phyloP scores from a whole-genome alignment of 805 yeast species.

The Teunomyces atbi region DNA sequence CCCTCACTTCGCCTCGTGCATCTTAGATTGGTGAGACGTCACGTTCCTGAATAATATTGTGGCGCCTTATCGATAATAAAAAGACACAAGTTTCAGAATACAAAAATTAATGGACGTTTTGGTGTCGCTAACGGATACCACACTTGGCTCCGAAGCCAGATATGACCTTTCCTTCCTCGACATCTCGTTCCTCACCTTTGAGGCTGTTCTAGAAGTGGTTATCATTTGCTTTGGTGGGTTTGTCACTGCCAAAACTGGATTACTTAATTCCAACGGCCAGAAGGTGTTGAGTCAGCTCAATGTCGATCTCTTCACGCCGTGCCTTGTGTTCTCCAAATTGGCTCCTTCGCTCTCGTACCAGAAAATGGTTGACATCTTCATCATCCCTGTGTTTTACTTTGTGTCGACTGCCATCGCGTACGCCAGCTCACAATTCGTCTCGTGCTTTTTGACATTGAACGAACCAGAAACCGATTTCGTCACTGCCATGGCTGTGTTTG shows the following conservation, averaged over 20 bases:
- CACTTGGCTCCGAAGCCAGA: not conserved
- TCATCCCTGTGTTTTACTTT: constrained; percentile 84
- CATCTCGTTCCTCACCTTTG: constrained; percentile 71
- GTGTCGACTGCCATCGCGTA: constrained; percentile 77
- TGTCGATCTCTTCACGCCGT: constrained; percentile 93
- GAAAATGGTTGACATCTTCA: constrained; percentile 74
- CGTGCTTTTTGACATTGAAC: constrained; percentile 56
- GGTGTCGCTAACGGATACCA: not conserved
- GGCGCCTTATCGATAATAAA: not conserved
- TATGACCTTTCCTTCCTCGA: constrained; percentile 34
- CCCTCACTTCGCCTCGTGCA: not conserved
- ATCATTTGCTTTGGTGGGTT: constrained; percentile 84
- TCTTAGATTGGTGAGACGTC: not conserved
- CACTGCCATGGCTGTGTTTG: constrained; percentile 95
- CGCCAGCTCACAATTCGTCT: constrained; percentile 55
- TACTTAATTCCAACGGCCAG: constrained; percentile 71
- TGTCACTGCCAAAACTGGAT: constrained; percentile 72
- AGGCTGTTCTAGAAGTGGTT: constrained; percentile 90
- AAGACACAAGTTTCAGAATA: not conserved
- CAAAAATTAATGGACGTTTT: not conserved
- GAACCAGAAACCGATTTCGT: constrained; percentile 84
- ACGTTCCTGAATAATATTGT: not conserved
- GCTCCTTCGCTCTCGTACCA: constrained; percentile 66
- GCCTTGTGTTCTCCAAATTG: constrained; percentile 83
- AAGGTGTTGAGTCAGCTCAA: constrained; percentile 73